phyloP scores from a whole-genome alignment of 1,284 basidiomycete species.

The Fomitopsis betulina region DNA sequence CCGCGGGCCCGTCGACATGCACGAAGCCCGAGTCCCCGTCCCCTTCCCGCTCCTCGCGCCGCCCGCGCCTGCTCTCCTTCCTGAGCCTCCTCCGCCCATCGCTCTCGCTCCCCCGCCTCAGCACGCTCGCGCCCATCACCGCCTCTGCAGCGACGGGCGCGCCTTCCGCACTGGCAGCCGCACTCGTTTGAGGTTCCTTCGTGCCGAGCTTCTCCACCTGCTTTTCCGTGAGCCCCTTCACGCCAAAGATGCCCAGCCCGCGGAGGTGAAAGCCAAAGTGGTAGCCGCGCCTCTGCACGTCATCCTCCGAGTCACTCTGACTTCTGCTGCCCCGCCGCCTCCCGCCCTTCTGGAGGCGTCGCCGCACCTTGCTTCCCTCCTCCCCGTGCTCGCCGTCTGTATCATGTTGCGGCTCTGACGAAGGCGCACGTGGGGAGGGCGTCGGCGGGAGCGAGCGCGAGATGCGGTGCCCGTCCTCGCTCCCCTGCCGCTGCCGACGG shows the following conservation, averaged over 20 bases:
- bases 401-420: not conserved
- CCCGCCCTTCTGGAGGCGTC: not conserved
- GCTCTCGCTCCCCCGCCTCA: conserved; percentile 1
- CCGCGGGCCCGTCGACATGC: not conserved
- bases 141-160: not conserved
- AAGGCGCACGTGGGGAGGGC: not conserved
- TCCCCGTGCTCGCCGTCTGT: not conserved
- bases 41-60: not conserved
- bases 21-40: not conserved
- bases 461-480: not conserved
- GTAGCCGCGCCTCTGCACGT: conserved; percentile 4
- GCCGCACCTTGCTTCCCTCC: not conserved
- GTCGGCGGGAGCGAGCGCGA: conserved; percentile 5
- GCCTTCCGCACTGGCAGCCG: not conserved
- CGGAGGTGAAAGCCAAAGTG: not conserved
- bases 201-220: conserved; percentile 25
- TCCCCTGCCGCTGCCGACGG: not conserved
- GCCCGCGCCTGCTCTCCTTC: conserved; percentile 5
- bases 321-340: not conserved
- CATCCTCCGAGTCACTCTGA: conserved; percentile 4
- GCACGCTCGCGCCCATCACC: not conserved
- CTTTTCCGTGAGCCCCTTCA: conserved; percentile 26
- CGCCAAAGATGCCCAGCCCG: conserved; percentile 12
- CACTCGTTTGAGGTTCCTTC: conserved; percentile 6
- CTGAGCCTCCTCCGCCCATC: conserved; percentile 10